A percentile compares a stretch with the other conserved stretches of the same genome.
phyloP scores from a whole-genome alignment of 2,329 filamentous ascomycete genomes.

The Aspergillus thermomutatus region DNA sequence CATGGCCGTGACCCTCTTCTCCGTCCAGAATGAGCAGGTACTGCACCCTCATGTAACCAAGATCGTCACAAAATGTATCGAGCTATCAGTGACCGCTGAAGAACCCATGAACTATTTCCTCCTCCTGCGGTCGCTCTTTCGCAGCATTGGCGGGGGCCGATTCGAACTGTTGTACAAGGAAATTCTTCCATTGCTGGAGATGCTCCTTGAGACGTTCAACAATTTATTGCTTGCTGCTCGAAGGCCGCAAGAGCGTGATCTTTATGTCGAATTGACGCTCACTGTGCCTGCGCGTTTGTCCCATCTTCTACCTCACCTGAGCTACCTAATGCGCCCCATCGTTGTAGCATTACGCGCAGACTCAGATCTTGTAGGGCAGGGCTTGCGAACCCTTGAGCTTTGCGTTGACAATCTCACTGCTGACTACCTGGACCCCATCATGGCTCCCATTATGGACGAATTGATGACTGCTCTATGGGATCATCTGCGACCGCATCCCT shows the following conservation, averaged over 20 bases:
- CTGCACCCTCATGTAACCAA: slow-evolving; percentile 93
- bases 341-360: slow-evolving; percentile 93
- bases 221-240: slow-evolving; percentile 86
- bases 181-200: slow-evolving; percentile 91
- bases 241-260: slow-evolving; percentile 84
- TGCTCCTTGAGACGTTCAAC: slow-evolving; percentile 96
- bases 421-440: slow-evolving; percentile 96
- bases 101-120: slow-evolving; percentile 99
- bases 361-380: slow-evolving; percentile 91
- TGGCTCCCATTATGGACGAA: slow-evolving; percentile 98
- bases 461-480: slow-evolving; percentile 97
- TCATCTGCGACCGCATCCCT: slow-evolving; percentile 87
- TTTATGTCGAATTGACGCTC: slow-evolving; percentile 95
- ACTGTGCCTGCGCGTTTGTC: slow-evolving; percentile 93
- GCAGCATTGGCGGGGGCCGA: slow-evolving; percentile 93
- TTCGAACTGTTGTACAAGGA: slow-evolving; percentile 99
- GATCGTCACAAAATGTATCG: slow-evolving; percentile 95
- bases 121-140: slow-evolving; percentile 83
- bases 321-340: slow-evolving; percentile 92
- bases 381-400: slow-evolving; percentile 85
- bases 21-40: slow-evolving; percentile 90
- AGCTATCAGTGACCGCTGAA: slow-evolving; percentile 89
- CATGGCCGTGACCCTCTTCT: slow-evolving; percentile 98
- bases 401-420: slow-evolving; percentile 98
- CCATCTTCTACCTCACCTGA: slow-evolving; percentile 90